These are phyloP conservation scores for Rutstroemia sydowiana DNA, from an alignment of 2,329 filamentous ascomycete genomes.

Conservation along the genomic window DNA sequence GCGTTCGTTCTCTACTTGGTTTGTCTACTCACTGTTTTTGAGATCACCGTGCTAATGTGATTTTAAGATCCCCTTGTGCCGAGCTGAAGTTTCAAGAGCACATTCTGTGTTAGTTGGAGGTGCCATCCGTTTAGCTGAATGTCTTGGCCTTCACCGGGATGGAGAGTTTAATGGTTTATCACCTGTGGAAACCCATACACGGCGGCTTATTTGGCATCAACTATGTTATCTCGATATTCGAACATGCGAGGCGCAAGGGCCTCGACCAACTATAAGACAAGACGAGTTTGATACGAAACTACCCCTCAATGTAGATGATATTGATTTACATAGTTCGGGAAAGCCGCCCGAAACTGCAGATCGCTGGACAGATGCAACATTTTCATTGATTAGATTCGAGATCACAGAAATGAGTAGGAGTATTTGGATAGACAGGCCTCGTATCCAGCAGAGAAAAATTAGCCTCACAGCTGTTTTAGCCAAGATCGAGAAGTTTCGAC, in stretches of 20 bases:
- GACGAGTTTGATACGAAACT: slow-evolving; percentile 70
- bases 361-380: slow-evolving; percentile 60
- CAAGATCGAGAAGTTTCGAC: slow-evolving; percentile 62
- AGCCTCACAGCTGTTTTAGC: slow-evolving; percentile 56
- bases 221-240: slow-evolving; percentile 69
- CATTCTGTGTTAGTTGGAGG: slow-evolving; percentile 67
- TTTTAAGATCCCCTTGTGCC: slow-evolving; percentile 58
- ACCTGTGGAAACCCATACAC: slow-evolving; percentile 62
- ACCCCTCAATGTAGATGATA: slow-evolving; percentile 63
- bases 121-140: slow-evolving; percentile 67
- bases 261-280: slow-evolving; percentile 60
- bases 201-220: slow-evolving; percentile 69
- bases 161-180: slow-evolving; percentile 53
- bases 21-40: slow-evolving; percentile 26
- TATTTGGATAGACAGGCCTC: slow-evolving; percentile 62
- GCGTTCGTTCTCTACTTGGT: slow-evolving; percentile 72
- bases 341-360: slow-evolving; percentile 35
- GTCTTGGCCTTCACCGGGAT: slow-evolving; percentile 69
- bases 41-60: slow-evolving; percentile 17
- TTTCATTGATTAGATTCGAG: slow-evolving; percentile 63
- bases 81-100: slow-evolving; percentile 63
- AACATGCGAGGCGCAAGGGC: slow-evolving; percentile 68
- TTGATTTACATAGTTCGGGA: slow-evolving; percentile 44
- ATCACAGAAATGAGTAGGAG: slow-evolving; percentile 65
- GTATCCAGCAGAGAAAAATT: slow-evolving; percentile 53